These are phyloP conservation scores for Eucalyptus pauciflora DNA, from an alignment of 345 rosid species.

Conservation along the genomic window DNA sequence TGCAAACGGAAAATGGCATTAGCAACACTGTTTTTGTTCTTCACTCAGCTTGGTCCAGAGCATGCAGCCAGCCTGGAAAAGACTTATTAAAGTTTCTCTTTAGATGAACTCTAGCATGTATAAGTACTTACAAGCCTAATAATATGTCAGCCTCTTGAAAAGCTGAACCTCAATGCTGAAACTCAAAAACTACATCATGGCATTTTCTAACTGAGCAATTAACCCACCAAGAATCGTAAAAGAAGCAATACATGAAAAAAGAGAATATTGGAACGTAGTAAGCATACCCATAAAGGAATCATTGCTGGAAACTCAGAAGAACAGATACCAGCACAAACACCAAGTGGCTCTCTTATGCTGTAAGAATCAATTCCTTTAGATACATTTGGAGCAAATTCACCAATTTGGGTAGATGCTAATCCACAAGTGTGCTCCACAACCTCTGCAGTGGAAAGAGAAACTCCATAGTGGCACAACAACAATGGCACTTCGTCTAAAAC, in stretches of 20 bases:
- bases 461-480: neutral
- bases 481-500: neutral
- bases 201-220: neutral
- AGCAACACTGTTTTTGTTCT: neutral
- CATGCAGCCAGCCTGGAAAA: neutral
- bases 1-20: neutral
- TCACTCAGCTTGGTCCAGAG: neutral
- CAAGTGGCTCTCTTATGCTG: constrained; percentile 37
- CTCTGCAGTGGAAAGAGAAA: constrained; percentile 19
- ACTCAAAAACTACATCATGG: neutral
- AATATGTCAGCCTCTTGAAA: neutral
- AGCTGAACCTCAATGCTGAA: neutral
- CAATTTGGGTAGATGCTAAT: constrained; percentile 29
- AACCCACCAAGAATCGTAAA: neutral
- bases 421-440: constrained; percentile 47
- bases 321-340: constrained; percentile 52
- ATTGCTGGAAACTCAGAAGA: constrained; percentile 36
- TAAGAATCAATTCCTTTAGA: constrained; percentile 32
- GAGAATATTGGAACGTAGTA: neutral
- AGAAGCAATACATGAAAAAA: neutral
- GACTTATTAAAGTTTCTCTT: neutral
- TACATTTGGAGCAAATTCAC: constrained; percentile 30
- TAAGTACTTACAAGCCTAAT: neutral
- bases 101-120: neutral
- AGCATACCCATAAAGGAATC: constrained; percentile 38